Evolutionary conservation across 2,329 filamentous ascomycete species (phyloP), one percentile per base, ranked within the genome.

Genomic region (Botrytis fabae): DNA sequence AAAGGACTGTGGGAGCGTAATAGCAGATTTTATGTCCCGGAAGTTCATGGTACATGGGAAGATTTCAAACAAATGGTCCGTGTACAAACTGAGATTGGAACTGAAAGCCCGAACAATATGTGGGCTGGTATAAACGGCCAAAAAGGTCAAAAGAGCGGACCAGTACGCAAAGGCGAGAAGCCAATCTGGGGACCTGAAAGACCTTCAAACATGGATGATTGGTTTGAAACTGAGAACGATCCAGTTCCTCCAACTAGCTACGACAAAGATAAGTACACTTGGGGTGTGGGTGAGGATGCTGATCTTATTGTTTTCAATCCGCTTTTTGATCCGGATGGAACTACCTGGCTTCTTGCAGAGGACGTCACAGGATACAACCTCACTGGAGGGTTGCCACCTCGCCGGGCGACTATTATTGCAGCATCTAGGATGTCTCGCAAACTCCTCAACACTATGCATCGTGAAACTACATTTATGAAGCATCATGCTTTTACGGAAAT

Each of bases 401-500:
- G 95, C 12, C 91, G 95, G 38, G 91, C 93, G 59, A 92, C 93
- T 77, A 97, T 98, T 83, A 95, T 97, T 81, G 95, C 95, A 0
- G 91, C 94, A 0, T 92, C 92, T 0, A 90, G 95, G 70, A 92
- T 98, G 83, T 96, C 92, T 20, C 90, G 91, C 66, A 90, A 90
- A 64, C 89, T 98, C 65, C 86, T 98, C 22, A 85, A 90, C 75
- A 91, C 91, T 28, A 98, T 98, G 95, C 95, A 98, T 84, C 88
- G 90, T 72, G 94, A 97, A 84, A 97, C 95, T 6, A 90, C 91
- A 44, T 88, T 93, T 78, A 91, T 92, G 80, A 95, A 94, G 78
- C 93, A 97, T 82, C 93, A 93, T 76, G 97, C 96, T 85, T 97
- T 97, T 81, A 93, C 94, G 0, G 95, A 98, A 82, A 98, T 98